These are phyloP conservation scores for Rutstroemia sp. DNA, from an alignment of 2,329 filamentous ascomycete species.

Conservation along the genomic window DNA sequence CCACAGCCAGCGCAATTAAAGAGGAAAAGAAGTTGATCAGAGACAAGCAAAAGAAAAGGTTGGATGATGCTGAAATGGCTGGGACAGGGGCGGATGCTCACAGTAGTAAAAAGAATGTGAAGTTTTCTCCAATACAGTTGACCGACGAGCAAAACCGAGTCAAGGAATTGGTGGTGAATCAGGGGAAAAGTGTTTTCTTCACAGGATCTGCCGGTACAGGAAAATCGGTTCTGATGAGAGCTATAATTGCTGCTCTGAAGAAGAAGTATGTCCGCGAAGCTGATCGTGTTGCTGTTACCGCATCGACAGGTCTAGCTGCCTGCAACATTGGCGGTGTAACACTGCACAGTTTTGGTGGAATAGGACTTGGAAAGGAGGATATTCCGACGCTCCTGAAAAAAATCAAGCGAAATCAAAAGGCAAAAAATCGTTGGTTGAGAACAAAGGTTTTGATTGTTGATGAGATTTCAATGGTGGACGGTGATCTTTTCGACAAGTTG, in stretches of 20 bases:
- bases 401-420: slow-evolving; percentile 81
- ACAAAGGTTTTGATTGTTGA: slow-evolving; percentile 87
- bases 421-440: slow-evolving; percentile 78
- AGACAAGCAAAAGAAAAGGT: slow-evolving; percentile 47
- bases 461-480: slow-evolving; percentile 98
- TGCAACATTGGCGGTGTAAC: slow-evolving; percentile 97
- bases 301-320: slow-evolving; percentile 89
- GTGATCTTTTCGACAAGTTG: slow-evolving; percentile 92
- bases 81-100: slow-evolving; percentile 35
- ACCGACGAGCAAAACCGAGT: slow-evolving; percentile 84
- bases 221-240: slow-evolving; percentile 90
- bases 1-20: slow-evolving; percentile 65
- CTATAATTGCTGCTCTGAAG: slow-evolving; percentile 77
- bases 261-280: slow-evolving; percentile 69
- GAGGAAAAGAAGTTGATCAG: slow-evolving; percentile 71
- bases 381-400: slow-evolving; percentile 78
- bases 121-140: slow-evolving; percentile 37
- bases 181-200: slow-evolving; percentile 89
- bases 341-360: slow-evolving; percentile 90
- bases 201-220: slow-evolving; percentile 94
- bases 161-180: slow-evolving; percentile 70
- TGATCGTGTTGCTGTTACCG: slow-evolving; percentile 85
- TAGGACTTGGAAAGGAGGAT: slow-evolving; percentile 88
- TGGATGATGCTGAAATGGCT: slow-evolving; percentile 36
- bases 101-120: slow-evolving; percentile 36